Evolutionary conservation across 306 rosid genomes (phyloP), one percentile per base, ranked within the genome.

Genomic region (Rubus idaeus): DNA sequence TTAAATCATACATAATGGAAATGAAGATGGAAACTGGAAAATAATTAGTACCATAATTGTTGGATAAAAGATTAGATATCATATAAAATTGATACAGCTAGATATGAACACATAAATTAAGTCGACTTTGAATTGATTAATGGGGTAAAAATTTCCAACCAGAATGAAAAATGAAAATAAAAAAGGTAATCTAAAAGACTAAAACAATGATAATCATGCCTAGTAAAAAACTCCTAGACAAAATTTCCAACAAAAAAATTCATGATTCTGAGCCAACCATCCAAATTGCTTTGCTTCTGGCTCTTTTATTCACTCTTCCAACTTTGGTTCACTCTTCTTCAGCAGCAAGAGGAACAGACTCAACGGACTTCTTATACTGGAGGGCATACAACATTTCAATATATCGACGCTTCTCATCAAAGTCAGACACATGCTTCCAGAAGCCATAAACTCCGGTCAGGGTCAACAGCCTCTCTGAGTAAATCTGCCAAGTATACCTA

Each of bases 301-400:
- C 76, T 74, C 73, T 76, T 61, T 78, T 67, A 20, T 76, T 79
- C 58, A 50, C 84, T 75, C 77, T 78, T 78, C 67, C 40, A 13
- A 41, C 21, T 7, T 39, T 64, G 47, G 58, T 61, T 85, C 61
- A 84, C 87, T 89, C 90, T 64, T 37, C 69, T 37, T 89, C 85
- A 42, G 94, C 94, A 58, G 94, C 94, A 58, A 70, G 94, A n/a
- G 96, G 97, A 80, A 92, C 96, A 6, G 96, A 84, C 84, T 86
- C 94, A 9, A 91, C 98, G 91, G 91, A 80, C 83, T 96, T 92
- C 76, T 97, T 93, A 82, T 91, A 96, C 82, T 89, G 90, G 77
- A 92, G 98, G 37, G 97, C 98, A 50, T 92, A 96, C 74, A 96
- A 89, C 98, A 92, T 96, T 89, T 96, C 98, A 17, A 96, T 85